These are phyloP conservation scores for Jamesozyma gamospora DNA, from an alignment of 805 yeast species.

Conservation along the genomic window DNA sequence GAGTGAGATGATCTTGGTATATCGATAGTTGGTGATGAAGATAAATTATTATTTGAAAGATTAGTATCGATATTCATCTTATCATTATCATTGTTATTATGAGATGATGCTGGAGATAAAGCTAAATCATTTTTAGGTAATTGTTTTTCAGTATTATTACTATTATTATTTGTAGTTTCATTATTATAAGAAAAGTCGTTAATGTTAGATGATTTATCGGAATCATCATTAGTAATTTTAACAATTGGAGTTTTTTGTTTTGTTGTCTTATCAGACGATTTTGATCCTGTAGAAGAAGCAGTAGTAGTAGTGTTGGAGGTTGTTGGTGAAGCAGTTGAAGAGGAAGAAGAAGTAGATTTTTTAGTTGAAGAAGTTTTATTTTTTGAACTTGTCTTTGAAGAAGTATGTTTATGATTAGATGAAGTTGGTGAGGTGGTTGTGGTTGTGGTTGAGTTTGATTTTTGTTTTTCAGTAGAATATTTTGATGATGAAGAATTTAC, in stretches of 20 bases:
- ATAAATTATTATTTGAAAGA: constrained; percentile 1
- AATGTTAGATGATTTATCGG: not conserved
- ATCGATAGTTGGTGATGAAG: constrained; percentile 15
- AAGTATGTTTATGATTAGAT: not conserved
- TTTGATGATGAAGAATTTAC: not conserved
- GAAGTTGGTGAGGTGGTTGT: not conserved
- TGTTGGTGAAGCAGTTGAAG: not conserved
- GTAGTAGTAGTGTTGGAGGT: not conserved
- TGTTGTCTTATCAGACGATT: not conserved
- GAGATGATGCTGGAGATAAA: not conserved
- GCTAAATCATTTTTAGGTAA: not conserved
- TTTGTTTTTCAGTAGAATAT: not conserved
- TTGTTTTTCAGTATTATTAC: not conserved
- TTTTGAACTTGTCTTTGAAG: not conserved
- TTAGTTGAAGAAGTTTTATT: not conserved
- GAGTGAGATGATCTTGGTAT: constrained; percentile 38
- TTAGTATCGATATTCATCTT: not conserved
- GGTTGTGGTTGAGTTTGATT: not conserved
- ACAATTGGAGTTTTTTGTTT: constrained; percentile 8
- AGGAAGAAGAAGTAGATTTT: not conserved
- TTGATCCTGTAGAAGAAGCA: not conserved
- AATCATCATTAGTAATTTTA: constrained; percentile 9
- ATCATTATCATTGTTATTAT: not conserved
- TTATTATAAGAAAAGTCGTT: no score
- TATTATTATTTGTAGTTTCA: no score